phyloP scores from a whole-genome alignment of 805 yeast genomes.

The Zygosaccharomyces bailii region DNA sequence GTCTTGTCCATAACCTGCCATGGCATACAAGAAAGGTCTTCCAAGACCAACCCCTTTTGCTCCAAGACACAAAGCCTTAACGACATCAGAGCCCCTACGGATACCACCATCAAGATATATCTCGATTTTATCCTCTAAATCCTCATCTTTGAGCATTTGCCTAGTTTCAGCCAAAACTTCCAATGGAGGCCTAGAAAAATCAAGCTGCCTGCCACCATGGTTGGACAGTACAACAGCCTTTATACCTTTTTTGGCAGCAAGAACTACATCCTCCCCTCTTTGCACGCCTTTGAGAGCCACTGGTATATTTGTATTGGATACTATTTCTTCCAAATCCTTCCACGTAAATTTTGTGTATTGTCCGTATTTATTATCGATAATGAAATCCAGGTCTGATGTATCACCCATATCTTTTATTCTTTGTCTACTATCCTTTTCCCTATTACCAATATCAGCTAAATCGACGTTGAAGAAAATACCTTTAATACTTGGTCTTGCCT shows the following conservation, averaged over 20 bases:
- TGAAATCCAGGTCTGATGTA: constrained; percentile 6
- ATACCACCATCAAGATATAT: constrained; percentile 75
- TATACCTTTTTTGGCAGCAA: constrained; percentile 56
- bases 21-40: constrained; percentile 70
- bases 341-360: constrained; percentile 33
- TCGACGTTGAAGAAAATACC: constrained; percentile 55
- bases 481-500: constrained; percentile 39
- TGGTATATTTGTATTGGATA: constrained; percentile 41
- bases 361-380: constrained; percentile 11
- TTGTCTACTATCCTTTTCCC: constrained; percentile 48
- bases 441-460: constrained; percentile 50
- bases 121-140: constrained; percentile 51
- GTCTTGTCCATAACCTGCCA: constrained; percentile 74
- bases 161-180: constrained; percentile 57
- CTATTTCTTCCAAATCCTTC: constrained; percentile 35
- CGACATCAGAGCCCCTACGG: constrained; percentile 70
- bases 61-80: constrained; percentile 73
- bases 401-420: constrained; percentile 23
- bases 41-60: constrained; percentile 76
- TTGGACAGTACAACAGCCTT: constrained; percentile 66
- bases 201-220: constrained; percentile 74
- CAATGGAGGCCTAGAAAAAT: constrained; percentile 57
- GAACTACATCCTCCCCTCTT: constrained; percentile 59
- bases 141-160: constrained; percentile 41
- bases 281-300: constrained; percentile 62